phyloP scores from a whole-genome alignment of 225 moss, liverwort and hornwort genomes.

The Polytrichum formosum region DNA sequence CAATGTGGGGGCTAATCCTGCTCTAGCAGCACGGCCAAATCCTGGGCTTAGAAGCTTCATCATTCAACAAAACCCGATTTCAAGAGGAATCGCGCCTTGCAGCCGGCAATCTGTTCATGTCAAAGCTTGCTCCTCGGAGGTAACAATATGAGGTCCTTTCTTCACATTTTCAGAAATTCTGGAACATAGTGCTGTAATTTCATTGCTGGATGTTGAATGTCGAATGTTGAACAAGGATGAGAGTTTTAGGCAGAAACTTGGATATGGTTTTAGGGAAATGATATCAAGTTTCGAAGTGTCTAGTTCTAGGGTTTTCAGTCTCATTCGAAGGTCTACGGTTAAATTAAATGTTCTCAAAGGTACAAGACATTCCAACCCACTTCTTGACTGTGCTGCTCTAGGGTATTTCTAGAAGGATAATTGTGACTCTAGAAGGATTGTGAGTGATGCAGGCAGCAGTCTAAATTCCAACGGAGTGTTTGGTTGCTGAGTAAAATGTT shows the following conservation, averaged over 20 bases:
- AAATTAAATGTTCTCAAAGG: too few species aligned
- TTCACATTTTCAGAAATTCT: not conserved
- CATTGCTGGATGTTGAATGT: not conserved
- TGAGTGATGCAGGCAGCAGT: too few species aligned
- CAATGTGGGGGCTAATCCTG: not conserved
- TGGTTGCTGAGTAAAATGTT: too few species aligned
- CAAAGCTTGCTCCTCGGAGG: conserved; percentile 7
- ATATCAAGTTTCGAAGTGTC: too few species aligned
- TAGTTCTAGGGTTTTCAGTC: too few species aligned
- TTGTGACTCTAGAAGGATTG: too few species aligned
- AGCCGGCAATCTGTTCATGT: conserved; percentile 8
- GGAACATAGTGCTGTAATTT: not conserved
- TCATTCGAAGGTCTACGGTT: too few species aligned
- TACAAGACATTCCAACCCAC: too few species aligned
- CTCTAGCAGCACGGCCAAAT: conserved; percentile 1
- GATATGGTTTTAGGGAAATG: not conserved
- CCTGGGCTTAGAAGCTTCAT: not conserved
- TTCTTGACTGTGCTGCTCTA: too few species aligned
- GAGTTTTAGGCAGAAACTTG: not conserved
- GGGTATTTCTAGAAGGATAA: too few species aligned
- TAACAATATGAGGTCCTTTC: not conserved
- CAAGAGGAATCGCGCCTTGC: not conserved
- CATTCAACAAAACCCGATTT: not conserved
- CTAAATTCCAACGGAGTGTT: too few species aligned
- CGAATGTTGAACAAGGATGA: not conserved